Evolutionary conservation across 306 rosid genomes (phyloP).

Genomic region (Fagus sylvatica): DNA sequence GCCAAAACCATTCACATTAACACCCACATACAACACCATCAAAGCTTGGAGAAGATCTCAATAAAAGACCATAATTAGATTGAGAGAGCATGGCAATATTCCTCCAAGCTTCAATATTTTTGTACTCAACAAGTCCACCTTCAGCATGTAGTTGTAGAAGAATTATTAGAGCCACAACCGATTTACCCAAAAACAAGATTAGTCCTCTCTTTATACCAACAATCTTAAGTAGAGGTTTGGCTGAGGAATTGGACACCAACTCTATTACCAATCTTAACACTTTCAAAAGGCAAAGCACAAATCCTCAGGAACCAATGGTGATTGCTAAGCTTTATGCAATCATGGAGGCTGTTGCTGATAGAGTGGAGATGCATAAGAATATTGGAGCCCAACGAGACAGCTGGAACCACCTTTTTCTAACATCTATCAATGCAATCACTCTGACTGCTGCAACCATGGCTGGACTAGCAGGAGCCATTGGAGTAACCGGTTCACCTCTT

Average conservation of each 20-base stretch:
- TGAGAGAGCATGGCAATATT: conserved; percentile 40
- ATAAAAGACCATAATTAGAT: neutral
- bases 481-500: conserved; percentile 27
- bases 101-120: conserved; percentile 21
- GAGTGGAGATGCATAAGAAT: conserved; percentile 77
- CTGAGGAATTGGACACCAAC: conserved; percentile 21
- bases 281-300: neutral
- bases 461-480: conserved; percentile 45
- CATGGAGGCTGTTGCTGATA: conserved; percentile 59
- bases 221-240: conserved; percentile 31
- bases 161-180: conserved; percentile 32
- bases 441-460: conserved; percentile 74
- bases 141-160: conserved; percentile 13
- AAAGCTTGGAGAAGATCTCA: neutral
- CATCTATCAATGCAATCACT: conserved; percentile 60
- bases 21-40: neutral
- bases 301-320: conserved; percentile 21
- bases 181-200: conserved; percentile 26
- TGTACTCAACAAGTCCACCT: conserved; percentile 18
- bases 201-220: conserved; percentile 33
- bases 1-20: neutral
- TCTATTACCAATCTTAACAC: neutral
- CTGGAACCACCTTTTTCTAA: conserved; percentile 65
- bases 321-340: conserved; percentile 50
- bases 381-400: conserved; percentile 76